Base-by-base conservation (phyloP, 2,329 filamentous ascomycete species). In the Diaporthe sp. region DNA sequence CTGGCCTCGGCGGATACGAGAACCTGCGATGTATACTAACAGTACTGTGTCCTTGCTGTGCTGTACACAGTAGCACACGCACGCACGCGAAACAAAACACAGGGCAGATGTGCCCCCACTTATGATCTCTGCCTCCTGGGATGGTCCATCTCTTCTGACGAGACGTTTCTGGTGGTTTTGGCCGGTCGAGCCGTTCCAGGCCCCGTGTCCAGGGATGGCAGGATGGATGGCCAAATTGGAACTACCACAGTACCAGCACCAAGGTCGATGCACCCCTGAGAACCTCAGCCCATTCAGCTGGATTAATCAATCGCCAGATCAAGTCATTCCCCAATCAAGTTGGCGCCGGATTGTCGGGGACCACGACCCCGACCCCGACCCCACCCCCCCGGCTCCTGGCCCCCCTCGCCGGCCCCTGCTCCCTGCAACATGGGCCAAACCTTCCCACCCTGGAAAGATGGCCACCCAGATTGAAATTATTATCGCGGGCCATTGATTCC, bases 121-220 rank as follows among this genome's bases (percentile, higher is more conserved):
- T 50, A 50, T 50, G 61, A 50, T 65, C 61, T 50, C 42, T 47
- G 10, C 42, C 42, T 53, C 15, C 47, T 68, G 63, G 63, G 63
- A 53, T 68, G 47, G 44, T 3, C 44, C 44, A n/a, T 68, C 47
- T 51, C 50, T 27, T 22, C 19, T 50, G 61, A 50, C 25, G 42
- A 35, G 25, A 9, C 44, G 61, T 66, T 66, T 66, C 61, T 50
- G 61, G 42, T 66, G 44, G 44, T 53, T 39, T 53, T 37, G 63
- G 63, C 63, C 44, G 30, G 61, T 65, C 61, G 27, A 50, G 22
- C 37, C 25, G 35, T 19, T 61, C 56, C 35, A 61, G 56, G 37
- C 37, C 39, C 27, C 25, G 27, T 66, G n/a, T 68, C 7, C 63
- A 68, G 63, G 63, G 63, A 68, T 68, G n/a, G 22, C n/a, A n/a